A percentile compares a stretch with the other conserved stretches of the same genome.
These are phyloP conservation scores for Naganishia vishniacii DNA, from an alignment of 768 basidiomycete genomes.

Conservation along the genomic window DNA sequence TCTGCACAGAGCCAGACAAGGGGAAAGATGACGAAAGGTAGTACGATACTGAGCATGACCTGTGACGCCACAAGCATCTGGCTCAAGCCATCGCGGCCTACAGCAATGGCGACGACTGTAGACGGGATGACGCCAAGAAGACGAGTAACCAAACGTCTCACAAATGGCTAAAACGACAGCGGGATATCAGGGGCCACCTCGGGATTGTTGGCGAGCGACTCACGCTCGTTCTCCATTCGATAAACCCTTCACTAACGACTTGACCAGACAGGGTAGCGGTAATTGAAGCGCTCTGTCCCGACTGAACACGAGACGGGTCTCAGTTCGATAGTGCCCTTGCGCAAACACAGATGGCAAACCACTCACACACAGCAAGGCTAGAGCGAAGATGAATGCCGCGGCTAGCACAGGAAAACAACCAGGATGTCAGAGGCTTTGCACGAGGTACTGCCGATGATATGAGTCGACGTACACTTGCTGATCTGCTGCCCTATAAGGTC, in stretches of 20 bases:
- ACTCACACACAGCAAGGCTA: conserved; percentile 65
- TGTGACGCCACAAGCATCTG: conserved; percentile 78
- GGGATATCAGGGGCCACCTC: too few species aligned
- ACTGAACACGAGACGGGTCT: conserved; percentile 30
- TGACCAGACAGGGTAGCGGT: conserved; percentile 87
- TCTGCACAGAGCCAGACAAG: conserved; percentile 67
- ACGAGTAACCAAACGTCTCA: conserved; percentile 78
- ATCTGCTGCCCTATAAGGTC: conserved; percentile 63
- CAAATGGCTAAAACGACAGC: conserved; percentile 37
- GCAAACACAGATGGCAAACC: too few species aligned
- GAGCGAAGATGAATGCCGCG: conserved; percentile 78
- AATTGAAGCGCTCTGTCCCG: conserved; percentile 84
- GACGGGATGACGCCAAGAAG: conserved; percentile 76
- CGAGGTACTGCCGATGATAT: neutral
- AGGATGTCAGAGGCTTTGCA: neutral
- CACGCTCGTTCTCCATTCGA: conserved; percentile 71
- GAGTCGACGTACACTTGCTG: conserved; percentile 57
- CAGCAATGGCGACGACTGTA: conserved; percentile 65
- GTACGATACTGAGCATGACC: conserved; percentile 72
- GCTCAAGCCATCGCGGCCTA: conserved; percentile 67
- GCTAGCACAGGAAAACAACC: conserved; percentile 50
- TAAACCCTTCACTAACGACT: conserved; percentile 81
- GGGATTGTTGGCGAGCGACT: too few species aligned
- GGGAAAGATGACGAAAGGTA: conserved; percentile 80
- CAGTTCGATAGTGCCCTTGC: too few species aligned